A percentile compares a stretch with the other conserved stretches of the same genome.
These are phyloP conservation scores for Pestalotiopsis sp. DNA, from an alignment of 2,329 filamentous ascomycete species.

Conservation along the genomic window DNA sequence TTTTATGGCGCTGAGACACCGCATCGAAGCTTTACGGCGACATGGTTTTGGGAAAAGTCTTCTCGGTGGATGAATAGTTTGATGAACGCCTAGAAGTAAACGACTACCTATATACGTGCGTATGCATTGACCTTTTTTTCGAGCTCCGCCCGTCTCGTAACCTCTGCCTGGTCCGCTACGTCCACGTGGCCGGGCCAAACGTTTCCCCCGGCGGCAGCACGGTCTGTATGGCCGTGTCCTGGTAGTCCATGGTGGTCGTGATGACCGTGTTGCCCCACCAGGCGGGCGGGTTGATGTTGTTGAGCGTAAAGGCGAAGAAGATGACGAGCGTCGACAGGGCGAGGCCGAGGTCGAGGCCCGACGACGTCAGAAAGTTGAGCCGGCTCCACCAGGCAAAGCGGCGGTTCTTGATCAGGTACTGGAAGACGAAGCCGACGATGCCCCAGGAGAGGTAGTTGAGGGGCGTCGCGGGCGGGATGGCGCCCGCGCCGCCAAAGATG, in stretches of 20 bases:
- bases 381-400: slow-evolving; percentile 73
- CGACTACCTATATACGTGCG: not conserved
- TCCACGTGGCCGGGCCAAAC: slow-evolving; percentile 65
- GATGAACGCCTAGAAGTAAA: not conserved
- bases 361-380: slow-evolving; percentile 73
- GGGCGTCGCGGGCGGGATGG: slow-evolving; percentile 68
- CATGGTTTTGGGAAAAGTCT: not conserved
- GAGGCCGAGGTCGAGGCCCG: slow-evolving; percentile 69
- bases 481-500: slow-evolving; percentile 61
- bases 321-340: slow-evolving; percentile 69
- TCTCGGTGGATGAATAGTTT: too few relatives aligned
- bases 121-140: not conserved
- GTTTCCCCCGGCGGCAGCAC: slow-evolving; percentile 54
- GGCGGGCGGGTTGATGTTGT: slow-evolving; percentile 59
- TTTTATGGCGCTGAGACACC: not conserved
- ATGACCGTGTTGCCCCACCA: slow-evolving; percentile 73
- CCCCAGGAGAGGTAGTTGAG: slow-evolving; percentile 78
- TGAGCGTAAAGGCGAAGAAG: slow-evolving; percentile 70
- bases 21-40: not conserved
- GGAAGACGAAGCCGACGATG: slow-evolving; percentile 71
- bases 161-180: not conserved
- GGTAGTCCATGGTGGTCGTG: slow-evolving; percentile 61
- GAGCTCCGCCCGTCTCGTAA: not conserved
- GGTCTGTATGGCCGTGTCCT: slow-evolving; percentile 60
- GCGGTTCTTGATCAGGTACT: slow-evolving; percentile 66